Percentiles rank a stretch among this genome's conserved stretches.
Evolutionary conservation across 2,329 filamentous ascomycete species (phyloP).

Genomic region (Aureobasidium melanogenum): DNA sequence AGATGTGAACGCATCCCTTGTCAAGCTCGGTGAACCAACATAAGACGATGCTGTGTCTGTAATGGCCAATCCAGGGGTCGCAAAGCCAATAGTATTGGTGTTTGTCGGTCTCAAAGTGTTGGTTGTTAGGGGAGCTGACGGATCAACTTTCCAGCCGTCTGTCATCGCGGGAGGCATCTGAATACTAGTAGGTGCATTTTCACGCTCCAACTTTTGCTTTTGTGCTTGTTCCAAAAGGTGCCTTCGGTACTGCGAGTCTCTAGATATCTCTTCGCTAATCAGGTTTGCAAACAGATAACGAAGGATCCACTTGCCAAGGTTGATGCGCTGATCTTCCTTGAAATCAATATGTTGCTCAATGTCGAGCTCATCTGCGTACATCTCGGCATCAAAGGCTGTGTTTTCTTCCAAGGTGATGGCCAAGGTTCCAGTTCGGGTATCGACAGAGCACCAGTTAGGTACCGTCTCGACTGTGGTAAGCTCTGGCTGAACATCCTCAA

Average conservation of each 20-base stretch:
- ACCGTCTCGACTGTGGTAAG: constrained; percentile 85
- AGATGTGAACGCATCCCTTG: constrained; percentile 28
- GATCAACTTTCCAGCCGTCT: constrained; percentile 35
- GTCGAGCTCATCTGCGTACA: constrained; percentile 85
- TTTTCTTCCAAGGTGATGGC: constrained; percentile 88
- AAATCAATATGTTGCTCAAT: constrained; percentile 69
- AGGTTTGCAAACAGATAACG: constrained; percentile 84
- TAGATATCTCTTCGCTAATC: constrained; percentile 80
- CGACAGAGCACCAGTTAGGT: constrained; percentile 91
- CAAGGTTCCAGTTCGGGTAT: constrained; percentile 84
- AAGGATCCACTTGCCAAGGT: constrained; percentile 92
- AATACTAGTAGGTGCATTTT: constrained; percentile 54
- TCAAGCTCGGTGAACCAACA: constrained; percentile 27
- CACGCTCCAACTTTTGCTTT: constrained; percentile 45
- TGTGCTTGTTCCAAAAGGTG: constrained; percentile 57
- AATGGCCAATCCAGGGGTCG: constrained; percentile 69
- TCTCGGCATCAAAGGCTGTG: constrained; percentile 94
- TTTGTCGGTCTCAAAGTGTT: constrained; percentile 51
- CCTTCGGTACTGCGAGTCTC: constrained; percentile 66
- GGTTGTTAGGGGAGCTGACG: constrained; percentile 36
- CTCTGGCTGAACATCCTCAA: constrained; percentile 82
- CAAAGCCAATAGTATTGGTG: constrained; percentile 49
- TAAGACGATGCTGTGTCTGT: constrained; percentile 40
- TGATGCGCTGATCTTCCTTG: constrained; percentile 90
- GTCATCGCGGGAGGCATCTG: constrained; percentile 42